A percentile compares a stretch with the other conserved stretches of the same genome.
Conservation (phyloP, 768 basidiomycete species). For the Termitomyces sp. region DNA sequence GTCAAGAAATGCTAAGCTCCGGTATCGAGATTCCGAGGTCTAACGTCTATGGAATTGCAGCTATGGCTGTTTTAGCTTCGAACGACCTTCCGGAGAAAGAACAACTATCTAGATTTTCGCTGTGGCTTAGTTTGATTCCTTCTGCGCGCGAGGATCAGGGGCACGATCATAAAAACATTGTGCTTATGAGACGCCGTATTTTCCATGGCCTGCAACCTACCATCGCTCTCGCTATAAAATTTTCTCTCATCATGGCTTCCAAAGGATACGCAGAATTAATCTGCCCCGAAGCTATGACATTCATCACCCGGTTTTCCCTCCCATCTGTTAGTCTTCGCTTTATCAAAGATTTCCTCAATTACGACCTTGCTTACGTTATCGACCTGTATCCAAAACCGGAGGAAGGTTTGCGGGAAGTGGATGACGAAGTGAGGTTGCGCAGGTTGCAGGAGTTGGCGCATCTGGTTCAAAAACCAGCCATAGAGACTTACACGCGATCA, state of each 20-base stretch:
- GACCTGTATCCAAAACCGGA: neutral
- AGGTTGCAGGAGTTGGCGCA: conserved; percentile 13
- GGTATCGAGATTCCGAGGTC: conserved; percentile 27
- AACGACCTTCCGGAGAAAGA: conserved; percentile 12
- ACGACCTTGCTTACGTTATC: conserved; percentile 20
- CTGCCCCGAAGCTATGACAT: conserved; percentile 25
- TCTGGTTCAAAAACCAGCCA: conserved; percentile 32
- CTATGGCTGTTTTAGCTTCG: conserved; percentile 19
- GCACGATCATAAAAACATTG: conserved; percentile 13
- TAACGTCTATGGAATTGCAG: conserved; percentile 26
- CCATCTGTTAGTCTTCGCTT: conserved; percentile 33
- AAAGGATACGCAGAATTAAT: conserved; percentile 35
- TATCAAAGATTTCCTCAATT: conserved; percentile 32
- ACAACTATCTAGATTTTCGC: conserved; percentile 13
- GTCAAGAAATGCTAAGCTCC: conserved; percentile 30
- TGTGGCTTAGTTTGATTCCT: conserved; percentile 36
- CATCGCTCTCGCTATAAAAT: conserved; percentile 25
- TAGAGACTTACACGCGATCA: conserved; percentile 37
- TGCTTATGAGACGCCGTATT: conserved; percentile 21
- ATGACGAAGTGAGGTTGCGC: neutral
- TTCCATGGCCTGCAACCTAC: conserved; percentile 23
- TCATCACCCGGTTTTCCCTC: conserved; percentile 41
- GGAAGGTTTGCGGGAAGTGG: neutral
- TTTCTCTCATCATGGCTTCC: conserved; percentile 30
- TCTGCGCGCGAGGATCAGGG: conserved; percentile 5